Percentiles rank a stretch among this genome's conserved stretches.
These are phyloP conservation scores for Globisporangium spinosum DNA, from an alignment of 352 stramenopile genomes.

Conservation along the genomic window DNA sequence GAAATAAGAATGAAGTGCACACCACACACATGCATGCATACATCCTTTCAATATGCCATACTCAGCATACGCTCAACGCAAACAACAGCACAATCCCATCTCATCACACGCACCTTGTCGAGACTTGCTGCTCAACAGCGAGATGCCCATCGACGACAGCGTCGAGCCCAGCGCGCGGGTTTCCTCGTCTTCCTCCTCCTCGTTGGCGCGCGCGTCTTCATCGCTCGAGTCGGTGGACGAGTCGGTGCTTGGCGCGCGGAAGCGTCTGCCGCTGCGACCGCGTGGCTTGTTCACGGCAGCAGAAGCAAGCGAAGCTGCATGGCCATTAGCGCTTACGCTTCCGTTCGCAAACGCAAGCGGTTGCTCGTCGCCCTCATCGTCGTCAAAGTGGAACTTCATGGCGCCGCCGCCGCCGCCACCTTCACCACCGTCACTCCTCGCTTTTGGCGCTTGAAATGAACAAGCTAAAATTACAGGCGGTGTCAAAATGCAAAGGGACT, in stretches of 20 bases:
- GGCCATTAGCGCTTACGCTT: neutral
- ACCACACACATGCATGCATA: neutral
- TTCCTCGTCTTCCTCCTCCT: conserved; percentile 13
- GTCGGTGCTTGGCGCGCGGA: conserved; percentile 50
- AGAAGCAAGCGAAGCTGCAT: neutral
- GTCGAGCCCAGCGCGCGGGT: neutral
- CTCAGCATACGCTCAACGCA: neutral
- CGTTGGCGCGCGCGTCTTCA: conserved; percentile 19
- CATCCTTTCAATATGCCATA: neutral
- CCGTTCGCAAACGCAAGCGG: neutral
- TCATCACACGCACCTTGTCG: conserved; percentile 28
- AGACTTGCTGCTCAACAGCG: conserved; percentile 14
- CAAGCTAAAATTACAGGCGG: neutral
- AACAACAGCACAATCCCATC: neutral
- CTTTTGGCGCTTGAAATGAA: conserved; percentile 4
- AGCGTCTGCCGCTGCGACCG: conserved; percentile 10
- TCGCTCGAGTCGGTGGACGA: conserved; percentile 50
- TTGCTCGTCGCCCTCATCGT: conserved; percentile 27
- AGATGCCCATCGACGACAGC: conserved; percentile 11
- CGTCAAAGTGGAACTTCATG: conserved; percentile 55
- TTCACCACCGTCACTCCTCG: neutral
- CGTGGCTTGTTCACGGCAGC: neutral
- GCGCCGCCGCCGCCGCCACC: neutral
- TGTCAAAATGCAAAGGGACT: too few relatives aligned
- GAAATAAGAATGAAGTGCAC: neutral